Base-by-base conservation (phyloP, 768 basidiomycete species). In the Mycena vitilis region DNA sequence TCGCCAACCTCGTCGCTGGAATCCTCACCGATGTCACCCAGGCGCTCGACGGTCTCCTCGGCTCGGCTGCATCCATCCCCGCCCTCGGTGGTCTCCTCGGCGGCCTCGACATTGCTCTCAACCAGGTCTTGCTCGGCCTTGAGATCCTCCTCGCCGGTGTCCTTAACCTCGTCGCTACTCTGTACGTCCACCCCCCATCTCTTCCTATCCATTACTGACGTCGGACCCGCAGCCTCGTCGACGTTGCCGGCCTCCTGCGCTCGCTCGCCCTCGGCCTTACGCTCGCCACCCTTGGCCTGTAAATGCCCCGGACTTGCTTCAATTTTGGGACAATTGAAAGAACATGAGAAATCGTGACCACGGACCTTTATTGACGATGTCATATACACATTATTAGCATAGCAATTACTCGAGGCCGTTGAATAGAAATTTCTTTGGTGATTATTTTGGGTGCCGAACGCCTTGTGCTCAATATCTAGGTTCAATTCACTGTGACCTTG, bases 101-200 rank as follows among this genome's bases (percentile, higher is more conserved):
- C 37, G 73, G 73, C 45, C 59, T 79, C 63, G 77, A 79, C 71
- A 49, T 70, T 8, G 54, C 76, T 8, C 67, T 79, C 48, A 66
- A 73, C 69, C 70, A 76, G 51, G 70, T 77, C 22, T 48, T 79
- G 16, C 20, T 54, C 44, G 75, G 76, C 30, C 73, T 78, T 23
- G 76, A 78, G 60, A 71, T 47, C 30, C 73, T 78, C 61, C 72
- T 79, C 34, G 75, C 73, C 23, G 78, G 75, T 51, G 74, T 76
- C 25, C 73, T 79, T 54, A 73, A 65, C 51, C 73, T 79, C 66
- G 76, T 79, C 51, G 73, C 77, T 12, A 63, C 60, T 55, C 55
- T 75, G 76, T 76, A 25, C 47, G 75, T 71, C n/a, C 16, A n/a
- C 1, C 20, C 11, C 5, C 23, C 22, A 16, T 4, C 40, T 30